Percentiles rank a stretch among this genome's conserved stretches.
phyloP scores from a whole-genome alignment of 768 basidiomycete genomes.

The Russula sp. region DNA sequence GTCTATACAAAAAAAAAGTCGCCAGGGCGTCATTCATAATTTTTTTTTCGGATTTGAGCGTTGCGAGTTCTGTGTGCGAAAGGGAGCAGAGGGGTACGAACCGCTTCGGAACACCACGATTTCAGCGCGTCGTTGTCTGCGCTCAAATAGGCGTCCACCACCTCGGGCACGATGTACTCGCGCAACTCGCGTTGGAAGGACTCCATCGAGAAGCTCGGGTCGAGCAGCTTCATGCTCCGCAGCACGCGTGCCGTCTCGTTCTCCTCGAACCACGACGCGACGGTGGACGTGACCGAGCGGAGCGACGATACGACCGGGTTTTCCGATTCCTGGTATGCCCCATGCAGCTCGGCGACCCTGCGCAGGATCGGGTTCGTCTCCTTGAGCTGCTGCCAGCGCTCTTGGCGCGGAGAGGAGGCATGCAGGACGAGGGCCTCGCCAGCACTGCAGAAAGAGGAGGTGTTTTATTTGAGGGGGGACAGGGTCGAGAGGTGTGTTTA shows the following conservation, averaged over 20 bases:
- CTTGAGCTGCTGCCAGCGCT: constrained; percentile 76
- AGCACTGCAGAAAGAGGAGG: constrained; percentile 46
- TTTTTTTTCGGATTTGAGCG: not conserved
- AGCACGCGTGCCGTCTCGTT: constrained; percentile 97
- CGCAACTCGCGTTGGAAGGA: constrained; percentile 81
- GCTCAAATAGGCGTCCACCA: constrained; percentile 91
- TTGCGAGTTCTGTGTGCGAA: no score
- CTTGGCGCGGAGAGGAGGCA: constrained; percentile 70
- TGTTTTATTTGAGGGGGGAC: not conserved
- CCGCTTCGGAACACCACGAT: constrained; percentile 94
- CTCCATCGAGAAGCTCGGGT: constrained; percentile 83
- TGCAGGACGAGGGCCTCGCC: constrained; percentile 81
- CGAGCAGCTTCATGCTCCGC: constrained; percentile 77
- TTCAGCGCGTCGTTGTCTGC: constrained; percentile 82
- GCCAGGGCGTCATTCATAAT: not conserved
- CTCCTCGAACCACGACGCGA: constrained; percentile 93
- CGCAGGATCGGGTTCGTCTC: constrained; percentile 72
- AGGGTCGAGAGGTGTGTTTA: not conserved
- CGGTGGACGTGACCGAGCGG: constrained; percentile 73
- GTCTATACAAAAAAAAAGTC: constrained; percentile 43
- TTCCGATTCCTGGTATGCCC: constrained; percentile 87
- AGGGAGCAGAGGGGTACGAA: constrained; percentile 34
- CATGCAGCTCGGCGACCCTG: constrained; percentile 47
- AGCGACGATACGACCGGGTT: constrained; percentile 77
- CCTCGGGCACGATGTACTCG: constrained; percentile 96